phyloP scores from a whole-genome alignment of 2,329 filamentous ascomycete species.

The Aureobasidium melanogenum region DNA sequence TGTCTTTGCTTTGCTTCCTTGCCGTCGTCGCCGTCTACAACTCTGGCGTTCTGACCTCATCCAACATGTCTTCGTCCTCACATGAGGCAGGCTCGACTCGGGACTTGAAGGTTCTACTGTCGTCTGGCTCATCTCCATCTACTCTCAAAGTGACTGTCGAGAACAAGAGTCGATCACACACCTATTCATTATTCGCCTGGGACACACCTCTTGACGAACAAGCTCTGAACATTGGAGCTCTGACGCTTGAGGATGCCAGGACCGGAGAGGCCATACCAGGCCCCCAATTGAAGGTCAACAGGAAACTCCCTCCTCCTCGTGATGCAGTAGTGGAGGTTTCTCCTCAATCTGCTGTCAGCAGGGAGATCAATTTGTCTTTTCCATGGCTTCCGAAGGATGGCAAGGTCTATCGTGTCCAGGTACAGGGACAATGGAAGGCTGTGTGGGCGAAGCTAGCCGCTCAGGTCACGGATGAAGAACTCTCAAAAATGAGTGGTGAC shows the following conservation, averaged over 20 bases:
- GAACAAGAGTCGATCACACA: constrained; percentile 26
- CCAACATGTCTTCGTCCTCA: background rate
- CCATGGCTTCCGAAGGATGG: constrained; percentile 30
- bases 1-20: background rate
- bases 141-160: constrained; percentile 27
- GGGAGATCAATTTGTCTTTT: constrained; percentile 28
- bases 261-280: constrained; percentile 24
- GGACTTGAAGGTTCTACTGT: constrained; percentile 2
- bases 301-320: constrained; percentile 29
- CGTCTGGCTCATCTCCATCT: constrained; percentile 12
- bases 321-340: constrained; percentile 28
- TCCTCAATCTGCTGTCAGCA: constrained; percentile 26
- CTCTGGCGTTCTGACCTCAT: background rate
- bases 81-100: background rate
- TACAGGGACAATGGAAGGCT: constrained; percentile 27
- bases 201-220: constrained; percentile 31
- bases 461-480: constrained; percentile 16
- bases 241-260: constrained; percentile 24
- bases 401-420: constrained; percentile 28
- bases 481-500: constrained; percentile 15
- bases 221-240: constrained; percentile 30
- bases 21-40: background rate
- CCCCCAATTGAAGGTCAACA: constrained; percentile 26
- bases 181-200: constrained; percentile 32
- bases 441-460: constrained; percentile 23